A percentile compares a stretch with the other conserved stretches of the same genome.
phyloP scores from a whole-genome alignment of 2,329 filamentous ascomycete genomes.

The Alternaria hordeiaustralica region DNA sequence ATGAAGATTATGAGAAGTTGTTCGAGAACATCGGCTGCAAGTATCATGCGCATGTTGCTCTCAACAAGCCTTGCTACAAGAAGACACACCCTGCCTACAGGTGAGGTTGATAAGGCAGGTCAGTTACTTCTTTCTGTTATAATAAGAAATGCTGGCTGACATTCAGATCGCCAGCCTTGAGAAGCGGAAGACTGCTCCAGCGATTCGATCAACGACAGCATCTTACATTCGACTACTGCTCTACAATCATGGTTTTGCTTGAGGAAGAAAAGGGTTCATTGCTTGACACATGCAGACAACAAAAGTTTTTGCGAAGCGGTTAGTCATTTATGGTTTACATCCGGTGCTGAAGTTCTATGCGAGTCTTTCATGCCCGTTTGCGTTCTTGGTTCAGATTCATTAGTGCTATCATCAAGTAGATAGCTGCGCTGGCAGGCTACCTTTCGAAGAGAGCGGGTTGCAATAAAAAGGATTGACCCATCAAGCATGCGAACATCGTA shows the following conservation, averaged over 20 bases:
- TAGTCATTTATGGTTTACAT: accelerated
- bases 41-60: neutral
- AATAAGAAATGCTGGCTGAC: too few relatives aligned
- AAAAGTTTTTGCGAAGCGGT: neutral
- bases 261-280: neutral
- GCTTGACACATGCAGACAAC: neutral
- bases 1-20: accelerated
- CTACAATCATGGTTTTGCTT: neutral
- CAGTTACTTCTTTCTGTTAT: too few relatives aligned
- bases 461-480: too few relatives aligned
- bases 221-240: neutral
- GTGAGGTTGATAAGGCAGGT: too few relatives aligned
- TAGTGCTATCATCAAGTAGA: neutral
- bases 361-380: neutral
- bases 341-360: neutral
- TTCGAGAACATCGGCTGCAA: neutral
- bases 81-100: neutral
- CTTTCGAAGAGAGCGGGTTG: neutral
- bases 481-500: too few relatives aligned
- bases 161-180: too few relatives aligned
- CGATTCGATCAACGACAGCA: neutral
- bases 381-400: neutral
- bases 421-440: neutral
- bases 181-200: neutral
- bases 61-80: neutral